Evolutionary conservation across 148 eudicot genomes (phyloP).

Genomic region (Arctostaphylos glauca): DNA sequence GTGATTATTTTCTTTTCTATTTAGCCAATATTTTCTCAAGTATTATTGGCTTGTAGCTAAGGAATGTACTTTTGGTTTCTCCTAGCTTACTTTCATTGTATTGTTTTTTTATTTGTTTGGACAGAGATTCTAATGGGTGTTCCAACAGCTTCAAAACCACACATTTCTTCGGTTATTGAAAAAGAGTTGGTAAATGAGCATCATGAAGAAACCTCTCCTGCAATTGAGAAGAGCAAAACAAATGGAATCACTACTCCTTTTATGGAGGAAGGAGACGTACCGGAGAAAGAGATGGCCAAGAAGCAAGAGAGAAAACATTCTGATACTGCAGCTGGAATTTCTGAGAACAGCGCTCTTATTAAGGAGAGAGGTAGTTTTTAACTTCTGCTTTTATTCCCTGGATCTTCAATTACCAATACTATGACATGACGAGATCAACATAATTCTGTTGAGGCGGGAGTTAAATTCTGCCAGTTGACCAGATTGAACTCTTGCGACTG

Average conservation of each 20-base stretch:
- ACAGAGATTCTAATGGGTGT: slow-evolving; percentile 24
- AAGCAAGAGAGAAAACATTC: background rate
- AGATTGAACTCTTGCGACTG: background rate
- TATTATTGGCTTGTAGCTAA: background rate
- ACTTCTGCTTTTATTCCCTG: slow-evolving; percentile 12
- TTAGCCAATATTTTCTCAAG: background rate
- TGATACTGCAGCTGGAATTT: slow-evolving; percentile 3
- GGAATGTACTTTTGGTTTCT: background rate
- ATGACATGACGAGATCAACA: background rate
- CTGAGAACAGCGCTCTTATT: slow-evolving; percentile 12
- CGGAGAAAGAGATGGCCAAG: background rate
- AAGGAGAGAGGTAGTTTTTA: slow-evolving; percentile 19
- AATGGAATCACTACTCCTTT: slow-evolving; percentile 1
- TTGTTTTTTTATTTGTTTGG: background rate
- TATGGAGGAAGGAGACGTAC: slow-evolving; percentile 6
- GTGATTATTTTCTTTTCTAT: background rate
- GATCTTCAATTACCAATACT: background rate
- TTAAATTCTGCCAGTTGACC: background rate
- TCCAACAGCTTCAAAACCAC: slow-evolving; percentile 18
- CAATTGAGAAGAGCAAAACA: background rate
- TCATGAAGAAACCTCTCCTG: slow-evolving; percentile 14
- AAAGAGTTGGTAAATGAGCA: slow-evolving; percentile 17
- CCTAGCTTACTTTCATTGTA: background rate
- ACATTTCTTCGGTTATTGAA: slow-evolving; percentile 11
- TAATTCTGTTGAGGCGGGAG: background rate